These are phyloP conservation scores for Candida sonorensis DNA, from an alignment of 805 yeast genomes.

Conservation along the genomic window DNA sequence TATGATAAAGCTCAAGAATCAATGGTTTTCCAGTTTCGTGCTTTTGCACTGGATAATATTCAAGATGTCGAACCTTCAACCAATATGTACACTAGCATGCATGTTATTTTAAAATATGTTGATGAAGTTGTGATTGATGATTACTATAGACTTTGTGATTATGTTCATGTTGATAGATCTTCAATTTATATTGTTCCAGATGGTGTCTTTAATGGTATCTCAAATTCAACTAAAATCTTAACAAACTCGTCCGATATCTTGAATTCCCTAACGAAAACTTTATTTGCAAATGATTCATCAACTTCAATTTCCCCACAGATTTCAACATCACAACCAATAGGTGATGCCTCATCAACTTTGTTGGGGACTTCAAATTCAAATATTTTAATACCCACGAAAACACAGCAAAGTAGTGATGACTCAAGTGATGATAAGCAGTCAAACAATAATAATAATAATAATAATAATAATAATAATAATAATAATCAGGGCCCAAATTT, in stretches of 20 bases:
- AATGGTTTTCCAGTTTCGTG: conserved; percentile 11
- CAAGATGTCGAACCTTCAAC: conserved; percentile 39
- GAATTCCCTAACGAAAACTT: not conserved
- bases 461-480: no score
- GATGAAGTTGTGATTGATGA: conserved; percentile 35
- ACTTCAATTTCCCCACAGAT: no score
- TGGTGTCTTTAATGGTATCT: conserved; percentile 11
- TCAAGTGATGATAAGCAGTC: no score
- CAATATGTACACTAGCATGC: conserved; percentile 42
- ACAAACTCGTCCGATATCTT: not conserved
- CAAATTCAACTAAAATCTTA: conserved; percentile 1
- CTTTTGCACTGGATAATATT: conserved; percentile 21
- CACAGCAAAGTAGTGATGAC: no score
- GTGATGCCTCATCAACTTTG: no score
- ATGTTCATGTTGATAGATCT: conserved; percentile 14
- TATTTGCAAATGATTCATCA: not conserved
- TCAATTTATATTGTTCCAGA: conserved; percentile 8
- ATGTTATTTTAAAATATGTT: conserved; percentile 36
- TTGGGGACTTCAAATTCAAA: no score
- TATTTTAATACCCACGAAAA: no score
- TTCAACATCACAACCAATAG: no score
- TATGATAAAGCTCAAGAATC: conserved; percentile 7
- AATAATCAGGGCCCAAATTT: no score
- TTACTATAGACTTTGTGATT: conserved; percentile 37
- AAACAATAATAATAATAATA: no score